Evolutionary conservation across 2,329 filamentous ascomycete species (phyloP), one percentile per base, ranked within the genome.

Genomic region (Lachnellula arida): DNA sequence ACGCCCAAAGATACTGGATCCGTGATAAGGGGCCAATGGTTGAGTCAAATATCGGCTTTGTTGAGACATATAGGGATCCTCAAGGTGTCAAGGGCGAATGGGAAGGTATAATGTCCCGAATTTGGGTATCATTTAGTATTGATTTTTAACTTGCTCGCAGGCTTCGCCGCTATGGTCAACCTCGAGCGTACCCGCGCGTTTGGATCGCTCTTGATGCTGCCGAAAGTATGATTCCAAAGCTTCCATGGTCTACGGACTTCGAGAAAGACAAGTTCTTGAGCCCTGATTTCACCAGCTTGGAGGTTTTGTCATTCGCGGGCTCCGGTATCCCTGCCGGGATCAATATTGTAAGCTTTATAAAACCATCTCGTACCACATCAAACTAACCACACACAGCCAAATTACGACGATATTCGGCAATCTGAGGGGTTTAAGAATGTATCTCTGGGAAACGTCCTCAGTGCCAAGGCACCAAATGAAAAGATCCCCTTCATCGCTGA

Each of bases 191-290:
- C 93, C 1, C 82, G 82, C 56, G 90, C 92, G 1, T 97, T 97
- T 68, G 88, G 87, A 7, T 87, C 88, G 63, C 82, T 97, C 1
- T 97, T 4, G 80, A 86, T 19, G 86, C 86, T 25, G 92, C 94
- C 0, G 88, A 91, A 11, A 77, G 78, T 46, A 86, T 96, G 69
- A 97, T 99, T 51, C 90, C 91, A 6, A 84, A 95, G 60, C 77
- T 99, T 14, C 94, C 94, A 0, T 99, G 94, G 94, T 77, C 79
- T 37, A 81, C 82, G 47, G 88, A 90, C 0, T 99, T 97, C 63
- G 94, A 99, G 71, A 97, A 97, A 74, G 92, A 97, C 76, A 91
- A 88, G 68, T 99, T 99, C 73, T 75, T 96, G 37, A 93, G 90
- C 51, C 94, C 94, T 0, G 94, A 99, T 71, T 99, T 99, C 69